Evolutionary conservation across 2,329 filamentous ascomycete species (phyloP).

Genomic region (Neopestalotiopsis clavispora): DNA sequence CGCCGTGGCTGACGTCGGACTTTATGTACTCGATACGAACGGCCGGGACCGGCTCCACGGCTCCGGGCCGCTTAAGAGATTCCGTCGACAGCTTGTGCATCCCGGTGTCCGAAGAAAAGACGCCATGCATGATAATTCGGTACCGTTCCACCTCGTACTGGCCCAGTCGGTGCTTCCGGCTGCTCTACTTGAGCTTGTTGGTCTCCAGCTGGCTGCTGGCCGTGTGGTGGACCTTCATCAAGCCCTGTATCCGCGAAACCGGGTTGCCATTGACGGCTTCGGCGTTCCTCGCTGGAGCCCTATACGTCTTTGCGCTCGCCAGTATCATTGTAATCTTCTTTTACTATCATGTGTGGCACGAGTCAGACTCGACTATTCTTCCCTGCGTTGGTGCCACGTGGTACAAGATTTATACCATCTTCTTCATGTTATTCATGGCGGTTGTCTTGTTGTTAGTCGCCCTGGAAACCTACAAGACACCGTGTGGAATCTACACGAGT

Average conservation of each 20-base stretch:
- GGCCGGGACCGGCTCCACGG: not conserved
- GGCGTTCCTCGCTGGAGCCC: conserved; percentile 18
- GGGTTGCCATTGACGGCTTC: conserved; percentile 14
- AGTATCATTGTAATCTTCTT: conserved; percentile 18
- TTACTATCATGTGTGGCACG: conserved; percentile 25
- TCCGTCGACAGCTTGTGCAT: not conserved
- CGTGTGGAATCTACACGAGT: conserved; percentile 29
- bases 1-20: conserved; percentile 15
- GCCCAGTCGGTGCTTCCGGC: conserved; percentile 22
- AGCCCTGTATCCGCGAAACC: not conserved
- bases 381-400: conserved; percentile 29
- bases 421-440: conserved; percentile 20
- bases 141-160: conserved; percentile 19
- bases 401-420: conserved; percentile 31
- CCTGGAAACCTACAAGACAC: conserved; percentile 26
- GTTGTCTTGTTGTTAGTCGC: conserved; percentile 23
- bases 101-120: not conserved
- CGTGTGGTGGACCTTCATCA: not conserved
- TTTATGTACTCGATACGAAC: conserved; percentile 1
- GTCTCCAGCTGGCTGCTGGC: conserved; percentile 5
- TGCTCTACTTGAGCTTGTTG: conserved; percentile 19
- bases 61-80: not conserved
- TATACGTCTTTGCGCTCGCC: conserved; percentile 26
- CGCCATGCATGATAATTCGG: not conserved
- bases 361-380: conserved; percentile 27